Evolutionary conservation across 176 grass and related monocot species (phyloP).

Genomic region (Guadua angustifolia): DNA sequence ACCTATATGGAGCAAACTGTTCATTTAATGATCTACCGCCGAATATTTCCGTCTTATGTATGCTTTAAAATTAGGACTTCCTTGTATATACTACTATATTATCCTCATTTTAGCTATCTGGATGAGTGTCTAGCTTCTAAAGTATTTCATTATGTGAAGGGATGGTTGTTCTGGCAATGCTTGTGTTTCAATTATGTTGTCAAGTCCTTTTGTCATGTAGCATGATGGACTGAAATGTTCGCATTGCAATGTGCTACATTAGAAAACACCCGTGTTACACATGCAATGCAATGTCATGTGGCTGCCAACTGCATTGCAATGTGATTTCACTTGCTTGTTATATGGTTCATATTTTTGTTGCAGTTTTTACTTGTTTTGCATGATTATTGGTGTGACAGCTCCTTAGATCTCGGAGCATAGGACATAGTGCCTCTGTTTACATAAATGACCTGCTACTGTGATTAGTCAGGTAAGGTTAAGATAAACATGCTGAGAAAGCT

Average conservation of each 20-base stretch:
- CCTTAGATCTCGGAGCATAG: too few species aligned
- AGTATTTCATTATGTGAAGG: not conserved
- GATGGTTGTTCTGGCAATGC: not conserved
- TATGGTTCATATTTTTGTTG: too few species aligned
- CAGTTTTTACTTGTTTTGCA: too few species aligned
- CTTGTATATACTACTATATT: not conserved
- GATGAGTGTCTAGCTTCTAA: not conserved
- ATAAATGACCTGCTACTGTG: not conserved
- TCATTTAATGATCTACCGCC: not conserved
- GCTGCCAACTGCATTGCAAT: not conserved
- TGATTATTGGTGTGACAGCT: too few species aligned
- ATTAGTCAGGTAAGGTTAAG: slow-evolving; percentile 2
- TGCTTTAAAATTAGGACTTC: not conserved
- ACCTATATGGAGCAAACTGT: not conserved
- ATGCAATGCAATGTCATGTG: too few species aligned
- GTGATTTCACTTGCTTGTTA: too few species aligned
- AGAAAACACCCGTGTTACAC: too few species aligned
- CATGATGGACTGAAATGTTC: not conserved
- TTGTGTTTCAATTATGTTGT: not conserved
- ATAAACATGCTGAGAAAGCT: slow-evolving; percentile 32
- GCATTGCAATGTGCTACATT: not conserved
- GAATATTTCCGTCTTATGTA: not conserved
- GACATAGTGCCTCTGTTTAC: too few species aligned
- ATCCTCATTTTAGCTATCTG: not conserved
- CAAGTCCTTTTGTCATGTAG: not conserved